Conservation (phyloP, 2,329 filamentous ascomycete genomes). For the Monosporascus sp. region DNA sequence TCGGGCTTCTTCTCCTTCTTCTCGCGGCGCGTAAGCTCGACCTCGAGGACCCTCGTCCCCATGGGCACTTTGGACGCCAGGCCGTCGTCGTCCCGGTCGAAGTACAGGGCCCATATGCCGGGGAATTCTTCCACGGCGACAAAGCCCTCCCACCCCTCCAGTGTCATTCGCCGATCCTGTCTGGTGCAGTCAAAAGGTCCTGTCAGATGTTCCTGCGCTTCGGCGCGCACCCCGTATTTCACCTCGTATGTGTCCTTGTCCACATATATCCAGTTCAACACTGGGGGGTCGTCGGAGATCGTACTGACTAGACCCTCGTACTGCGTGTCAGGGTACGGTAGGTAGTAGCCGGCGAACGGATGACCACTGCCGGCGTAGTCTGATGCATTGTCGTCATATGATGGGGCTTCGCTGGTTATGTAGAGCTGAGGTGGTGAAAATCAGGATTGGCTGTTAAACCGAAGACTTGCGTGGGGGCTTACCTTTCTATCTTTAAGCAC, state of each 20-base stretch:
- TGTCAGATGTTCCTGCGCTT: slow-evolving; percentile 38
- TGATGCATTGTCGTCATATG: slow-evolving; percentile 20
- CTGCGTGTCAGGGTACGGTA: slow-evolving; percentile 50
- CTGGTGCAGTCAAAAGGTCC: slow-evolving; percentile 48
- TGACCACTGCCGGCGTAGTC: slow-evolving; percentile 34
- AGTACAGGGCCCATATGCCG: slow-evolving; percentile 42
- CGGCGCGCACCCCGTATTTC: slow-evolving; percentile 39
- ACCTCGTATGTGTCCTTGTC: slow-evolving; percentile 40
- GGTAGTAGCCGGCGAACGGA: slow-evolving; percentile 51
- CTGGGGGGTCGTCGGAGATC: slow-evolving; percentile 43
- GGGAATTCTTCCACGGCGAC: slow-evolving; percentile 39
- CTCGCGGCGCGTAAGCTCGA: slow-evolving; percentile 50
- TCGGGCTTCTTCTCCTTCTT: slow-evolving; percentile 35
- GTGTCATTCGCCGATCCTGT: slow-evolving; percentile 44
- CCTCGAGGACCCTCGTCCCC: slow-evolving; percentile 47
- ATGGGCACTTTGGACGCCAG: slow-evolving; percentile 38
- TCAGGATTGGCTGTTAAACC: neutral
- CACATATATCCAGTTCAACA: slow-evolving; percentile 47
- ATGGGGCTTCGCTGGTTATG: slow-evolving; percentile 35
- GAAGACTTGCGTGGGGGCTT: neutral
- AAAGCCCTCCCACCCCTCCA: slow-evolving; percentile 47
- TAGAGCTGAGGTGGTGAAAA: slow-evolving; percentile 30
- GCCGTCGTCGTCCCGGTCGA: slow-evolving; percentile 41
- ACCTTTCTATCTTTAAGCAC: slow-evolving; percentile 41
- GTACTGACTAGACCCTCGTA: slow-evolving; percentile 43